These are phyloP conservation scores for Pichia sp. DNA, from an alignment of 1,139 yeast species.

Conservation along the genomic window DNA sequence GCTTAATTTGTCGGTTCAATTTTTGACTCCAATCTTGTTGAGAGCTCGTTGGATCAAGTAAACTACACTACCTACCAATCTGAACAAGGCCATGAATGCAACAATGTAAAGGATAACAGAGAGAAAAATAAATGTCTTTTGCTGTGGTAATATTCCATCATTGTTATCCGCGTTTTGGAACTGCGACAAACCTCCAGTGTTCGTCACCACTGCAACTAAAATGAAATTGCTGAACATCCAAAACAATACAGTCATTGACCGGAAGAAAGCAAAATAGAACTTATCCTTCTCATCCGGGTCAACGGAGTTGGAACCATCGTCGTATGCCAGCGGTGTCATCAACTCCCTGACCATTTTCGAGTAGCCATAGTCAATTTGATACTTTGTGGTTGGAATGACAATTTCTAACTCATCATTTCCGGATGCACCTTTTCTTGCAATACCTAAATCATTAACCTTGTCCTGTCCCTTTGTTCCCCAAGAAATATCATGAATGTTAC, in stretches of 20 bases:
- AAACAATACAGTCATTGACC: slow-evolving; percentile 69
- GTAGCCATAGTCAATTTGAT: slow-evolving; percentile 58
- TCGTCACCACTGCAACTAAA: slow-evolving; percentile 58
- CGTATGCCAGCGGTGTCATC: slow-evolving; percentile 13
- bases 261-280: slow-evolving; percentile 69
- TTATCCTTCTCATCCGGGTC: slow-evolving; percentile 32
- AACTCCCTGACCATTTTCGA: slow-evolving; percentile 42
- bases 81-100: slow-evolving; percentile 68
- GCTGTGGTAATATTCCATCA: slow-evolving; percentile 17
- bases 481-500: slow-evolving; percentile 79
- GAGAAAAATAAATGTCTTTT: slow-evolving; percentile 40
- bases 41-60: slow-evolving; percentile 30
- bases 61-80: slow-evolving; percentile 54
- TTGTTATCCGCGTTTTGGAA: slow-evolving; percentile 19
- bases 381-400: slow-evolving; percentile 57
- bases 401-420: slow-evolving; percentile 49
- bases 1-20: no score
- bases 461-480: slow-evolving; percentile 85
- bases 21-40: slow-evolving; percentile 9
- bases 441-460: slow-evolving; percentile 58
- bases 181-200: slow-evolving; percentile 52
- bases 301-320: not conserved
- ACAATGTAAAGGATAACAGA: slow-evolving; percentile 78
- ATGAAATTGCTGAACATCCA: slow-evolving; percentile 76
- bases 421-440: slow-evolving; percentile 40